phyloP scores from a whole-genome alignment of 441 rosid species.

The Gossypium lobatum region DNA sequence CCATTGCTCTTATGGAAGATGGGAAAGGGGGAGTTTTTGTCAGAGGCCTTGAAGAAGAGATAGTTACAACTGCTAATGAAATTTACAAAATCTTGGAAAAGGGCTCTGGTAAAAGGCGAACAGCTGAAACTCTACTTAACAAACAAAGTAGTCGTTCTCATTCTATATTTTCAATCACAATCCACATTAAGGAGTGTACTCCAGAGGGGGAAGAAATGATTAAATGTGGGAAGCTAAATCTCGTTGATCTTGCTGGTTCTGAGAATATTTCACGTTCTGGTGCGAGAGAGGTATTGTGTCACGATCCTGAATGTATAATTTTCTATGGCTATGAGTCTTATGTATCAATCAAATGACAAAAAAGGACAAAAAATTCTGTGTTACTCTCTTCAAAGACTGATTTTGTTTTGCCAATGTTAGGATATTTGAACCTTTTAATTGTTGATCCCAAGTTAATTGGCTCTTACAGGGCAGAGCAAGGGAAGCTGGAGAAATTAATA shows the following conservation, averaged over 20 bases:
- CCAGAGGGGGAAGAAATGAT: constrained; percentile 98
- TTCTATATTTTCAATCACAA: constrained; percentile 94
- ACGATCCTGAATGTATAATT: background rate
- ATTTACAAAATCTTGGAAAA: constrained; percentile 96
- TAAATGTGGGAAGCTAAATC: constrained; percentile 95
- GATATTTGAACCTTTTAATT: no score
- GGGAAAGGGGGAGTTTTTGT: constrained; percentile 99
- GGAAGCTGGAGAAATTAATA: constrained; percentile 99
- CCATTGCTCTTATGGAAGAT: constrained; percentile 99
- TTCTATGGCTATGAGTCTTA: background rate
- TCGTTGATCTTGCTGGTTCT: constrained; percentile 98
- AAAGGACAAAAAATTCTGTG: no score
- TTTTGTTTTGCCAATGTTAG: no score
- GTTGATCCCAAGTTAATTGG: no score
- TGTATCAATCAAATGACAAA: no score
- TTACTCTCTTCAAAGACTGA: no score
- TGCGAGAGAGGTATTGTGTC: constrained; percentile 78
- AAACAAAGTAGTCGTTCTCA: constrained; percentile 99
- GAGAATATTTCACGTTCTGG: constrained; percentile 98
- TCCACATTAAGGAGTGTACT: constrained; percentile 92
- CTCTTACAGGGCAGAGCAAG: constrained; percentile 90
- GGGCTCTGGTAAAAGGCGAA: constrained; percentile 96
- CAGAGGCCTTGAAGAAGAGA: constrained; percentile 94
- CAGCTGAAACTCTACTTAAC: constrained; percentile 97
- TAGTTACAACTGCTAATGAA: constrained; percentile 89